Percentiles rank a stretch among this genome's conserved stretches.
Conservation (phyloP, 1,139 yeast species). For the Wickerhamomyces sp. region DNA sequence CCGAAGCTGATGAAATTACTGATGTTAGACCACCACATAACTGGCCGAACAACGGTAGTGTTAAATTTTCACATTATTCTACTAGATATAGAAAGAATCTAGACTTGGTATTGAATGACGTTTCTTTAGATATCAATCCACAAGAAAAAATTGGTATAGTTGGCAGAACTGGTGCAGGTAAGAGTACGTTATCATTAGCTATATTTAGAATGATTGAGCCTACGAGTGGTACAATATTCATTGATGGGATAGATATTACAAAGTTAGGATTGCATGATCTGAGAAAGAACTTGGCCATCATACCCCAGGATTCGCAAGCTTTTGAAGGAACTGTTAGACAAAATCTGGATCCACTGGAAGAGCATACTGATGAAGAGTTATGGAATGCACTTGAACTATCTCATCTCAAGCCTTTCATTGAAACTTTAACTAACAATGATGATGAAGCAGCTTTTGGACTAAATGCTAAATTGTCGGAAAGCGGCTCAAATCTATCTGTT, state of each 20-base stretch:
- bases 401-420: conserved; percentile 45
- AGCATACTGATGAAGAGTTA: conserved; percentile 46
- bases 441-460: conserved; percentile 22
- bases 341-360: conserved; percentile 57
- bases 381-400: conserved; percentile 53
- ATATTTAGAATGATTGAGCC: conserved; percentile 74
- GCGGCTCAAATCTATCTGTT: conserved; percentile 69
- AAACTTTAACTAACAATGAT: conserved; percentile 29
- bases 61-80: conserved; percentile 55
- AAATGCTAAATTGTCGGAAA: conserved; percentile 47
- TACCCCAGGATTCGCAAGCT: conserved; percentile 69
- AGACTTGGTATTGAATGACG: conserved; percentile 53
- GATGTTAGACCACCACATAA: conserved; percentile 36
- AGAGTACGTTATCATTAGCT: conserved; percentile 66
- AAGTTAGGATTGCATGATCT: conserved; percentile 44
- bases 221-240: conserved; percentile 44
- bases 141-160: conserved; percentile 75
- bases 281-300: conserved; percentile 53
- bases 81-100: conserved; percentile 59
- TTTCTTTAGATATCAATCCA: conserved; percentile 49
- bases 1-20: conserved; percentile 47
- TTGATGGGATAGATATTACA: conserved; percentile 48
- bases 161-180: conserved; percentile 87
- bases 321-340: conserved; percentile 58
- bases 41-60: conserved; percentile 63